Base-by-base conservation (phyloP, 2,329 filamentous ascomycete species). In the Diaporthe batatas region DNA sequence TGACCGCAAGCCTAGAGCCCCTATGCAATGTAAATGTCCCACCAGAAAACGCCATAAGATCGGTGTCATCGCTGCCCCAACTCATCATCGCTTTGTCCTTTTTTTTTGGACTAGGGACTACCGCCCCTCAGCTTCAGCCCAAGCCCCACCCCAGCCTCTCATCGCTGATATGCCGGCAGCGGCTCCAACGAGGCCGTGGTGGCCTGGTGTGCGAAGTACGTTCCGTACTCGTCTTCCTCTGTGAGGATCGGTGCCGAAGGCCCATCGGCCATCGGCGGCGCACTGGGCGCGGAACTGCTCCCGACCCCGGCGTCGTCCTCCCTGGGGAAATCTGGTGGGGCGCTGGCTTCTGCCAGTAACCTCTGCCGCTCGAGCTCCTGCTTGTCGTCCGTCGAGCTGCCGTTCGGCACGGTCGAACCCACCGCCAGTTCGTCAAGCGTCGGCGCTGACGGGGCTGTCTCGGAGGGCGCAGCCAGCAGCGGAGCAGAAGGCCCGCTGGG, bases 321-420 rank as follows among this genome's bases (percentile, higher is more conserved):
- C 6, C 87, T 85, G 0, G 88, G 87, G 57, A 90, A 87, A 14
- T 87, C 85, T 4, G 87, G 87, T 6, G 92, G 92, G 11, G 89
- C 89, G 79, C 91, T 93, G 10, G 89, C 89, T 77, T 92, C 88
- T 68, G 86, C 84, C 73, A 93, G 84, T n/a, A 94, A 81, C 49
- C 91, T 85, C 71, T 84, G 88, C 25, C 91, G 86, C 79, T 95
- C 93, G 8, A 94, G 84, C 79, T 97, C 94, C 77, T 92, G 91
- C 80, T 97, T 96, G 80, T 97, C 95, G 71, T 96, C 93, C 18
- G 82, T 84, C 3, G 83, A 75, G 29, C 79, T 75, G 75, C 81
- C 76, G 25, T 64, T 58, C 8, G 53, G 54, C 29, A 51, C 32
- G 6, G 76, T 76, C 11, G 76, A 49, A 12, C 71, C 76, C 29